A percentile compares a stretch with the other conserved stretches of the same genome.
Evolutionary conservation across 306 rosid species (phyloP).

Genomic region (Lathyrus sativus): DNA sequence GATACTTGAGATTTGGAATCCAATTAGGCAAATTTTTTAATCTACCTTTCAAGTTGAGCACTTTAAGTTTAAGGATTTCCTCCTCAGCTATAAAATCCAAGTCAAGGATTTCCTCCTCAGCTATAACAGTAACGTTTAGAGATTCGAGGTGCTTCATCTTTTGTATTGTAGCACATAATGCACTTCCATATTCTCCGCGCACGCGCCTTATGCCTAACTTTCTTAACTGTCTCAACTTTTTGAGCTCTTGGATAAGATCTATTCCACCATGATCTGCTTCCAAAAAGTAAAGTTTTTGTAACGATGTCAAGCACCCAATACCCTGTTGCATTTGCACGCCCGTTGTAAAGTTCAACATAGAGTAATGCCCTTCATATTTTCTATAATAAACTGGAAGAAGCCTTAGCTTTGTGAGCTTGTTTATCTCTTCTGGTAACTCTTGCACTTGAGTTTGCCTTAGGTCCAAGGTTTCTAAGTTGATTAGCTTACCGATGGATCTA

Average conservation of each 20-base stretch:
- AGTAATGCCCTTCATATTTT: not conserved
- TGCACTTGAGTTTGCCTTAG: conserved; percentile 11
- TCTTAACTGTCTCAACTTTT: conserved; percentile 24
- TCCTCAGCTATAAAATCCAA: too few species aligned
- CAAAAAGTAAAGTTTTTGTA: conserved; percentile 34
- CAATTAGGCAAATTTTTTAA: conserved; percentile 25
- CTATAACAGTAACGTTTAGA: not conserved
- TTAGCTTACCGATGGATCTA: conserved; percentile 1
- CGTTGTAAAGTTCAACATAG: not conserved
- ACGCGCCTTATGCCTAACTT: conserved; percentile 31
- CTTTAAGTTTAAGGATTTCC: not conserved
- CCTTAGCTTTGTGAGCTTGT: conserved; percentile 15
- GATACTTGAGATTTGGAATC: conserved; percentile 30
- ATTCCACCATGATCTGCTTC: conserved; percentile 27
- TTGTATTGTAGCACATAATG: conserved; percentile 4
- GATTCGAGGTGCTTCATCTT: conserved; percentile 33
- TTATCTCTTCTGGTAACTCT: conserved; percentile 13
- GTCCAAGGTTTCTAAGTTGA: conserved; percentile 17
- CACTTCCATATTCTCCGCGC: conserved; percentile 8
- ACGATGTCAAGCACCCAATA: not conserved
- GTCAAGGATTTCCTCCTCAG: too few species aligned
- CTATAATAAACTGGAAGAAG: conserved; percentile 12
- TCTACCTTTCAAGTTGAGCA: not conserved
- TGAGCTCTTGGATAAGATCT: conserved; percentile 28
- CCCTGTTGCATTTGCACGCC: conserved; percentile 32